phyloP scores from a whole-genome alignment of 83 land plant genomes.

The Diphasiastrum complanatum region DNA sequence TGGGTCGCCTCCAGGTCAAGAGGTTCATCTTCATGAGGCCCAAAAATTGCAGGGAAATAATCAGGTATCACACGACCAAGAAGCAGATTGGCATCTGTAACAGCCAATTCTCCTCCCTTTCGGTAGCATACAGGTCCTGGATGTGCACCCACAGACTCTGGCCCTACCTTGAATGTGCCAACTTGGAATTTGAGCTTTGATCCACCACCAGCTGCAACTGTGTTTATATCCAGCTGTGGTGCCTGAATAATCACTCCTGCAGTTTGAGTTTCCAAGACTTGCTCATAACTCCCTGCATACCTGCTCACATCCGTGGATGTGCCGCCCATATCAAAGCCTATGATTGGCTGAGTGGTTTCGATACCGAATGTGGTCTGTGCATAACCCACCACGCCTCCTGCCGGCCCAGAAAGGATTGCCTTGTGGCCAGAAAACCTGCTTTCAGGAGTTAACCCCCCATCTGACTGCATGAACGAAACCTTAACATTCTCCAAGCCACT shows the following conservation, averaged over 20 bases:
- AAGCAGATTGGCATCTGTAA: slow-evolving; percentile 92
- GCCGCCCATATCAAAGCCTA: slow-evolving; percentile 99
- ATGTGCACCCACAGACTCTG: slow-evolving; percentile 98
- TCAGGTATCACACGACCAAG: slow-evolving; percentile 90
- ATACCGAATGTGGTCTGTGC: slow-evolving; percentile 79
- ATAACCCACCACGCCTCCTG: slow-evolving; percentile 98
- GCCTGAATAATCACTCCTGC: slow-evolving; percentile 97
- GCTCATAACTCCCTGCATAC: slow-evolving; percentile 86
- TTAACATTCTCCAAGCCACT: slow-evolving; percentile 63
- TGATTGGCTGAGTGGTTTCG: slow-evolving; percentile 79
- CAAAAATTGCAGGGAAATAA: slow-evolving; percentile 96
- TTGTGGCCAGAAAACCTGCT: slow-evolving; percentile 92
- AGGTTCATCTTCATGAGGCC: slow-evolving; percentile 84
- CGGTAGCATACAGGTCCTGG: slow-evolving; percentile 99
- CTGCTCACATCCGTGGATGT: slow-evolving; percentile 99
- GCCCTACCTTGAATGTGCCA: slow-evolving; percentile 92
- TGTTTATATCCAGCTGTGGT: slow-evolving; percentile 96
- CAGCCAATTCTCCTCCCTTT: slow-evolving; percentile 93
- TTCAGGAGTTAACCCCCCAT: slow-evolving; percentile 96
- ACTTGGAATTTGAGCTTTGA: slow-evolving; percentile 92
- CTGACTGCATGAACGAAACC: slow-evolving; percentile 98
- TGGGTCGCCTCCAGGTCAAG: slow-evolving; percentile 65
- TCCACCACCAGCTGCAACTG: slow-evolving; percentile 99
- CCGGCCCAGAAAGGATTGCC: slow-evolving; percentile 96
- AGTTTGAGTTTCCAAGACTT: slow-evolving; percentile 92